phyloP scores from a whole-genome alignment of 2,329 filamentous ascomycete species.

The Sarocladiaceae sp. region DNA sequence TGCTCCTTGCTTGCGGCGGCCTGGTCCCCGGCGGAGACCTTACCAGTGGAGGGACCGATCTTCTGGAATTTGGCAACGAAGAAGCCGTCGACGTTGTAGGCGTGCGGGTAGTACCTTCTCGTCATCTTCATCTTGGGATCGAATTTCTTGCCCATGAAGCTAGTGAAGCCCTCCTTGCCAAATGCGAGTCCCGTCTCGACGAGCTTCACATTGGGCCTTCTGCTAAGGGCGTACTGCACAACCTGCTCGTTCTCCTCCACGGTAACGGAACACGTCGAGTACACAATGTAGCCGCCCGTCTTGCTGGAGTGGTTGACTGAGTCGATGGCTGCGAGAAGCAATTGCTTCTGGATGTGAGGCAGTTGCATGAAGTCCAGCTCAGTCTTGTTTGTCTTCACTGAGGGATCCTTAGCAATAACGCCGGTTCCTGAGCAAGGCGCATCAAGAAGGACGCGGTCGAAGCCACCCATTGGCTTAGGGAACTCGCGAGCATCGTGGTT shows the following conservation, averaged over 20 bases:
- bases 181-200: conserved; percentile 88
- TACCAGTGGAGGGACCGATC: conserved; percentile 66
- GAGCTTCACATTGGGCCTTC: conserved; percentile 87
- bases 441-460: conserved; percentile 90
- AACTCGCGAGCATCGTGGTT: conserved; percentile 94
- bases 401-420: conserved; percentile 94
- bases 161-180: conserved; percentile 86
- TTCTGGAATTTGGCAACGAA: conserved; percentile 98
- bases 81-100: conserved; percentile 96
- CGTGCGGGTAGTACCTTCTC: conserved; percentile 80
- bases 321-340: conserved; percentile 88
- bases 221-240: conserved; percentile 85
- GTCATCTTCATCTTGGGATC: conserved; percentile 78
- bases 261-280: conserved; percentile 93
- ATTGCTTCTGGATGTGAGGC: conserved; percentile 90
- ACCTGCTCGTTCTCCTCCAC: conserved; percentile 88
- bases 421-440: conserved; percentile 95
- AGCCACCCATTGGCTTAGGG: conserved; percentile 88
- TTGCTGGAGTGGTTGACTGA: conserved; percentile 87
- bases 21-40: conserved; percentile 19
- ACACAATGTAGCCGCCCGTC: conserved; percentile 90
- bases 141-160: conserved; percentile 87
- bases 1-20: conserved; percentile 26
- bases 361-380: conserved; percentile 90
- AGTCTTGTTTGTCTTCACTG: conserved; percentile 97